Percentiles rank a stretch among this genome's conserved stretches.
These are phyloP conservation scores for Jimgerdemannia lactiflua DNA, from an alignment of 192 early-diverging fungal species.

Conservation along the genomic window DNA sequence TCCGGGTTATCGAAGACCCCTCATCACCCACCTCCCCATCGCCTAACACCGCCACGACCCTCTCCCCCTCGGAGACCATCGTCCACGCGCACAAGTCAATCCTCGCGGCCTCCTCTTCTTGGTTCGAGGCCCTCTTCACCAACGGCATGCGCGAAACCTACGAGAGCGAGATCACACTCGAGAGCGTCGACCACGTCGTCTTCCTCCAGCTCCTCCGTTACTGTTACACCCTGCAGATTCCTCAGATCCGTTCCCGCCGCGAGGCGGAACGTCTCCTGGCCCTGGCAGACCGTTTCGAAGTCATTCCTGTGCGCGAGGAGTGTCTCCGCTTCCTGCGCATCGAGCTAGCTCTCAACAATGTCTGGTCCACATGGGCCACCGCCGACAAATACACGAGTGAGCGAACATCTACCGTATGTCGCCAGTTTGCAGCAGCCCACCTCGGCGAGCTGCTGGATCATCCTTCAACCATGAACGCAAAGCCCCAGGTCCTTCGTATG, in stretches of 20 bases:
- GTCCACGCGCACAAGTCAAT: conserved; percentile 50
- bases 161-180: conserved; percentile 12
- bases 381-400: conserved; percentile 26
- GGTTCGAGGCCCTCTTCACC: conserved; percentile 53
- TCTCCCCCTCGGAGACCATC: not conserved
- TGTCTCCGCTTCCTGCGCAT: conserved; percentile 22
- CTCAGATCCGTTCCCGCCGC: conserved; percentile 5
- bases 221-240: conserved; percentile 16
- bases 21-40: conserved; percentile 5
- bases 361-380: conserved; percentile 33
- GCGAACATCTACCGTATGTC: conserved; percentile 23
- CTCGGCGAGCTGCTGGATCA: conserved; percentile 17
- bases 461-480: conserved; percentile 16
- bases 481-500: conserved; percentile 20
- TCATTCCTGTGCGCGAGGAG: conserved; percentile 19
- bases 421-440: conserved; percentile 18
- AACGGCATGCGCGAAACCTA: conserved; percentile 58
- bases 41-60: conserved; percentile 6
- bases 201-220: conserved; percentile 17
- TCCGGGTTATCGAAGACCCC: conserved; percentile 16
- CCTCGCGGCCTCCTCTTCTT: conserved; percentile 42
- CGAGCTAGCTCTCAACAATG: conserved; percentile 19
- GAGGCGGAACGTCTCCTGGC: conserved; percentile 23
- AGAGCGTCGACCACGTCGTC: conserved; percentile 13
- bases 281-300: conserved; percentile 29